Evolutionary conservation across 345 rosid species (phyloP).

Genomic region (Linum lewisii): DNA sequence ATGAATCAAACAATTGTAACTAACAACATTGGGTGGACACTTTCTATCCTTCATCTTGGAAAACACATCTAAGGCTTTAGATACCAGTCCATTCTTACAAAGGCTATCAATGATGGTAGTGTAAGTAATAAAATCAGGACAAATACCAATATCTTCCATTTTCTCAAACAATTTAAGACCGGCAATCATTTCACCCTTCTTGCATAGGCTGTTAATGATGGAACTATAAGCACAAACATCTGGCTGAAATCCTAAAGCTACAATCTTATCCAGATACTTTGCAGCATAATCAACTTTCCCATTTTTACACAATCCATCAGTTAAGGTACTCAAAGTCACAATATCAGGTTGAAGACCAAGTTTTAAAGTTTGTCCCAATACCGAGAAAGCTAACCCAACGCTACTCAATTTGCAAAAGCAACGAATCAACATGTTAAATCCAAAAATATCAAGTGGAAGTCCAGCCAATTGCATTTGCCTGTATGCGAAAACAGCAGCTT

Average conservation of each 20-base stretch:
- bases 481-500: not conserved
- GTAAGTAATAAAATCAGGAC: conserved; percentile 16
- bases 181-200: not conserved
- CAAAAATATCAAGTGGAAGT: too few relatives aligned
- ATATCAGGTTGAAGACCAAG: not conserved
- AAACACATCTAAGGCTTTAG: conserved; percentile 16
- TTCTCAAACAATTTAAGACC: not conserved
- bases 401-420: not conserved
- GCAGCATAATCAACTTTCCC: not conserved
- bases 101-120: conserved; percentile 20
- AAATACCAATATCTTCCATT: not conserved
- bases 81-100: conserved; percentile 19
- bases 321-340: not conserved
- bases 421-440: not conserved
- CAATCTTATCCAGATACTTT: not conserved
- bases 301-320: conserved; percentile 8
- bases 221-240: not conserved
- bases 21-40: conserved; percentile 20
- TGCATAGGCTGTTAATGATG: not conserved
- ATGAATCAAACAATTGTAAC: conserved; percentile 20
- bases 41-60: conserved; percentile 17
- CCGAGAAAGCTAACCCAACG: not conserved
- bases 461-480: not conserved
- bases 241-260: not conserved
- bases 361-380: not conserved